Evolutionary conservation across 225 moss, liverwort and hornwort species (phyloP).

Genomic region (Climacium dendroides): DNA sequence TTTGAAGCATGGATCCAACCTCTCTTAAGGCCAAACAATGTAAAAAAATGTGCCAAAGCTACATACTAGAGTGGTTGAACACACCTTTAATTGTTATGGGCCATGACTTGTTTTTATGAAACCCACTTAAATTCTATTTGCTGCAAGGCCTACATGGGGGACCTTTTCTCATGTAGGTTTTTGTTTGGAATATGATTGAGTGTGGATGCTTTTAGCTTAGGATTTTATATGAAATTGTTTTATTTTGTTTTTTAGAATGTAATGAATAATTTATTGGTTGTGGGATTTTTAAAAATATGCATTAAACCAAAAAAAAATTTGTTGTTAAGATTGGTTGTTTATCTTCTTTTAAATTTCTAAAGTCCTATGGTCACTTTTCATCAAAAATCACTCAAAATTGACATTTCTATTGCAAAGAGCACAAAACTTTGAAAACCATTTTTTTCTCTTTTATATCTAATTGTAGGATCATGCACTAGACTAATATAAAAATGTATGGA

Average conservation of each 20-base stretch:
- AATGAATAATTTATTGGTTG: background rate
- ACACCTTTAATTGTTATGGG: fast-evolving
- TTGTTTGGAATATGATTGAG: background rate
- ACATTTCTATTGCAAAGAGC: background rate
- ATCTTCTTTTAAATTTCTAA: background rate
- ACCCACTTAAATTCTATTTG: background rate
- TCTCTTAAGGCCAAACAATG: too few relatives aligned
- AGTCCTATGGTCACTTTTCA: background rate
- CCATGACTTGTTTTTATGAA: too few relatives aligned
- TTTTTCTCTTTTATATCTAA: background rate
- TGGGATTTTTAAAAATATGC: background rate
- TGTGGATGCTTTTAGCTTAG: background rate
- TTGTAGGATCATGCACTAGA: fast-evolving
- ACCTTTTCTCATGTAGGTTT: fast-evolving
- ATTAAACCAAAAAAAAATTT: background rate
- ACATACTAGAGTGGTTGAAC: fast-evolving
- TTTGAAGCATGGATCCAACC: too few relatives aligned
- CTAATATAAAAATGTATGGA: fast-evolving
- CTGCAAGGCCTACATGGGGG: fast-evolving
- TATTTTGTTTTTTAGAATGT: background rate
- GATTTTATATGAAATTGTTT: background rate
- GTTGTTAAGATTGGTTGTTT: background rate
- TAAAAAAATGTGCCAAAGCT: too few relatives aligned
- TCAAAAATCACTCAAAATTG: background rate
- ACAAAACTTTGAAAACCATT: too few relatives aligned